A percentile compares a stretch with the other conserved stretches of the same genome.
Conservation (phyloP, 148 eudicot species). For the Euryodendron excelsum region DNA sequence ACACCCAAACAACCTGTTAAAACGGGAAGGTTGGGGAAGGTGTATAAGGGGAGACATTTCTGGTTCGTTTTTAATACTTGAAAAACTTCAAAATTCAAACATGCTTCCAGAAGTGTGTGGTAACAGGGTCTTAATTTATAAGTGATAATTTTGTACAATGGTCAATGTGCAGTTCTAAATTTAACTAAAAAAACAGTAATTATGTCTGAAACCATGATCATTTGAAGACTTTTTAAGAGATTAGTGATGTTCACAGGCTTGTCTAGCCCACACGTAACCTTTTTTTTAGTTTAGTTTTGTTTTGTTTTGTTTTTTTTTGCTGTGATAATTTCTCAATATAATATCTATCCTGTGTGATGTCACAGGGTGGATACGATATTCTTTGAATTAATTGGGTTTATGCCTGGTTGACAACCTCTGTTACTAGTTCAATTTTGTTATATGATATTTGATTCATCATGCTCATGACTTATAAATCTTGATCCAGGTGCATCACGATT, state of each 20-base stretch:
- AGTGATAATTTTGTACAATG: not conserved
- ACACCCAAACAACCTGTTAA: too few relatives aligned
- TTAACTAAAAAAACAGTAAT: not conserved
- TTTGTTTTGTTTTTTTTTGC: too few relatives aligned
- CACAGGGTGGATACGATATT: not conserved
- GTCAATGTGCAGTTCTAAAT: not conserved
- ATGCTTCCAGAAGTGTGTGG: not conserved
- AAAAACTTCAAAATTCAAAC: not conserved
- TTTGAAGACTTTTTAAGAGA: not conserved
- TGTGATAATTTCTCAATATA: too few relatives aligned
- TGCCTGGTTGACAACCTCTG: not conserved
- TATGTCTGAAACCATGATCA: not conserved
- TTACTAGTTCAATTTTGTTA: constrained; percentile 7
- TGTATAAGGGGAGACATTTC: too few relatives aligned
- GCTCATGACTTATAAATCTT: constrained; percentile 5
- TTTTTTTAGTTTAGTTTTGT: too few relatives aligned
- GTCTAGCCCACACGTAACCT: not conserved
- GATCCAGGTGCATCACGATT: constrained; percentile 53
- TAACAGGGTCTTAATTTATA: not conserved
- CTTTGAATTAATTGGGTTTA: not conserved
- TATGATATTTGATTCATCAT: not conserved
- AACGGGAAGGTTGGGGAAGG: too few relatives aligned
- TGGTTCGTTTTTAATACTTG: not conserved
- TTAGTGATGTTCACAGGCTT: not conserved
- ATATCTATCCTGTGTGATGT: not conserved